Evolutionary conservation across 139 green algal genomes (phyloP), one percentile per base, ranked within the genome.

Genomic region (Chlorella vulgaris): DNA sequence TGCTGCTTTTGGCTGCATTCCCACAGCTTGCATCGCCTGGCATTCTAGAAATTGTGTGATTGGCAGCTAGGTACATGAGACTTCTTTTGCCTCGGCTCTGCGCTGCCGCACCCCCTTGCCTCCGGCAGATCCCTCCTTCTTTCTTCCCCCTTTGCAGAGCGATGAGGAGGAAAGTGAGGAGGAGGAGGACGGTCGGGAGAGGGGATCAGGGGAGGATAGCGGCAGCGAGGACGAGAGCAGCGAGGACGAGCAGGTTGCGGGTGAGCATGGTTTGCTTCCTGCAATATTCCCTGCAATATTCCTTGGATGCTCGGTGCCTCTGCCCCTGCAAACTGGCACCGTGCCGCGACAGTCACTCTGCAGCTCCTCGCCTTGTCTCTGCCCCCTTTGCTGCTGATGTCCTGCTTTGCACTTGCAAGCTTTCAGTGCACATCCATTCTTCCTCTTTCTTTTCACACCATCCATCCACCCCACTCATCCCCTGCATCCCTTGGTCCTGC

Each of bases 141-240:
- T n/a, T n/a, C n/a, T n/a, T n/a, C n/a, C n/a, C n/a, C n/a, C n/a
- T n/a, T 65, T 65, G 10, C 90, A 94, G 42, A 89, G 90, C n/a
- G 92, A 92, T 18, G 88, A 87, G 0, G 88, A 89, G 51, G 86
- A 90, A n/a, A n/a, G n/a, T 38, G 81, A 78, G 38, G 65, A 62
- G 18, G 83, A 80, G 2, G 78, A 85, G n/a, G 89, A 90, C 50
- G 80, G 69, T 13, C 89, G 90, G 21, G 89, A 88, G 40, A 53
- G 60, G 4, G 53, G 50, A 73, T 36, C 50, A 38, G 69, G 69
- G 10, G 79, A 82, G 51, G 75, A 84, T 21, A 81, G 58, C n/a
- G n/a, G n/a, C 36, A 63, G 66, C 55, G 81, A 88, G 33, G 83
- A 85, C 24, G 84, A 90, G 18, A 86, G 91, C 6, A 81, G 86